phyloP scores from a whole-genome alignment of 2,329 filamentous ascomycete species.

The Colletotrichum theobromicola region DNA sequence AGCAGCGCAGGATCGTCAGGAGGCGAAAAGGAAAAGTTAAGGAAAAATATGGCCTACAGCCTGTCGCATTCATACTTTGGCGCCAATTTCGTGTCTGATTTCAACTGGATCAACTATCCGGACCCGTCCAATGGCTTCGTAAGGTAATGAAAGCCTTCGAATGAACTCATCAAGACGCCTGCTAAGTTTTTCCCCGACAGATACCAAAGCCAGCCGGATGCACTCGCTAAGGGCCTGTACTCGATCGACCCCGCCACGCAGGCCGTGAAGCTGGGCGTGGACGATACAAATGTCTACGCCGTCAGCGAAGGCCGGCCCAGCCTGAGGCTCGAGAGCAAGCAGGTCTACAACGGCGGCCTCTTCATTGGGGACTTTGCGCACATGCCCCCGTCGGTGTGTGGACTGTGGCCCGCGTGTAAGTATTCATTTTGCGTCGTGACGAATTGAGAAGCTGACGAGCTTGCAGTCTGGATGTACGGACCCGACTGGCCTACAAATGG shows the following conservation, averaged over 20 bases:
- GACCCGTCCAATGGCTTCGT: constrained; percentile 75
- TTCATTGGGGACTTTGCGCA: constrained; percentile 76
- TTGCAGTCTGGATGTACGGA: constrained; percentile 57
- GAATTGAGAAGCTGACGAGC: not conserved
- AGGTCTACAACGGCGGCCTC: constrained; percentile 68
- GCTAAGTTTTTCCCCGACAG: constrained; percentile 27
- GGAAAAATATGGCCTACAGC: constrained; percentile 36
- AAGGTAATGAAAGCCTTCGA: constrained; percentile 43
- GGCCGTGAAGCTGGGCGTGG: constrained; percentile 52
- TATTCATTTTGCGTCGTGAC: not conserved
- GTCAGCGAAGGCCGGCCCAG: constrained; percentile 55
- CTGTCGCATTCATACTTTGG: constrained; percentile 48
- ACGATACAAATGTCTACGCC: constrained; percentile 42
- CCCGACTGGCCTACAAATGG: constrained; percentile 65
- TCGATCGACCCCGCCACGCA: constrained; percentile 44
- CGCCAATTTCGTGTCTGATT: constrained; percentile 49
- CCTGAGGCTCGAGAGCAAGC: constrained; percentile 70
- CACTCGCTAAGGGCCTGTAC: constrained; percentile 43
- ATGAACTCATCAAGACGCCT: not conserved
- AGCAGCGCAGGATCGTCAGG: not conserved
- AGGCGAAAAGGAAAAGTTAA: not conserved
- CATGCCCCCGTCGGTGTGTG: constrained; percentile 75
- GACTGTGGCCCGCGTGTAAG: constrained; percentile 75
- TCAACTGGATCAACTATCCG: constrained; percentile 52
- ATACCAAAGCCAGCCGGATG: constrained; percentile 48